phyloP scores from a whole-genome alignment of 768 basidiomycete genomes.

The Serpula lacrymans region DNA sequence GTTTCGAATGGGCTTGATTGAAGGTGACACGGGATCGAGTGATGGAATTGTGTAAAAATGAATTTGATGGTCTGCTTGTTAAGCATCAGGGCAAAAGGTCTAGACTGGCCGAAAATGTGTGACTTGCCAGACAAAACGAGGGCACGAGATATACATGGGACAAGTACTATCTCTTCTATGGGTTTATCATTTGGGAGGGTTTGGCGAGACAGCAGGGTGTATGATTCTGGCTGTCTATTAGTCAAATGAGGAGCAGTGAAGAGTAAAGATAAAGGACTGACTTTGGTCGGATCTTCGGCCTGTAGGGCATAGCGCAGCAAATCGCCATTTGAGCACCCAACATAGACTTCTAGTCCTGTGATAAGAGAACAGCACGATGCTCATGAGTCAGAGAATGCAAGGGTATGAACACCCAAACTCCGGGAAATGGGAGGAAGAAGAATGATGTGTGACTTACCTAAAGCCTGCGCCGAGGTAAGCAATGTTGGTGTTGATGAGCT shows the following conservation, averaged over 20 bases:
- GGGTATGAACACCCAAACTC: background rate
- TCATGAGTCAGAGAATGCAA: constrained; percentile 1
- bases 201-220: constrained; percentile 67
- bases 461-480: constrained; percentile 54
- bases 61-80: constrained; percentile 54
- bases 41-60: constrained; percentile 80
- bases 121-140: constrained; percentile 72
- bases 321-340: constrained; percentile 83
- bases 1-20: constrained; percentile 76
- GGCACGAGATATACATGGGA: constrained; percentile 71
- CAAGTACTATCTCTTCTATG: constrained; percentile 75
- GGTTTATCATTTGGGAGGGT: constrained; percentile 64
- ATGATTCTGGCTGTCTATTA: constrained; percentile 49
- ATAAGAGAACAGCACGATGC: background rate
- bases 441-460: constrained; percentile 38
- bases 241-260: constrained; percentile 2
- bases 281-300: constrained; percentile 48
- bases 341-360: constrained; percentile 79
- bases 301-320: constrained; percentile 77
- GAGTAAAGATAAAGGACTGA: constrained; percentile 20
- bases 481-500: too few relatives aligned
- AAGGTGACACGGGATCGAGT: constrained; percentile 64
- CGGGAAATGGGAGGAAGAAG: constrained; percentile 6
- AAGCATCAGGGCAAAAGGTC: constrained; percentile 4
- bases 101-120: constrained; percentile 9